A percentile compares a stretch with the other conserved stretches of the same genome.
Conservation (phyloP, 495 filamentous ascomycete genomes). For the Trichoderma virens region DNA sequence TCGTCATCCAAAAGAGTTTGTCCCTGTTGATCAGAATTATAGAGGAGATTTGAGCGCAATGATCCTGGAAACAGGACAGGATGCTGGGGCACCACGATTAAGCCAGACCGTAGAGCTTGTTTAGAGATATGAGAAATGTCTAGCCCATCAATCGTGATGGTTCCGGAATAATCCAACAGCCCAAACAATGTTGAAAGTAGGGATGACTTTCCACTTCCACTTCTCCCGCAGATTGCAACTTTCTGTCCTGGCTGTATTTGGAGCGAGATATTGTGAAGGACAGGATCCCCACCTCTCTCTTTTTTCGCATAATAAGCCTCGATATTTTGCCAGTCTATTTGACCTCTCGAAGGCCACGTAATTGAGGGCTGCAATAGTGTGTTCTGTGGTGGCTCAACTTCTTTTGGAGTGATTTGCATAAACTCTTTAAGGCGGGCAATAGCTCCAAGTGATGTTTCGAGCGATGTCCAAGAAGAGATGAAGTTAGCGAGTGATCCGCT, state of each 20-base stretch:
- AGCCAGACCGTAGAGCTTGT: too few species aligned
- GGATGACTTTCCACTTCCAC: conserved; percentile 67
- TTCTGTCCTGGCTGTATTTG: conserved; percentile 14
- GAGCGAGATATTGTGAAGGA: conserved; percentile 10
- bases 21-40: too few species aligned
- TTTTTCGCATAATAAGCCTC: conserved; percentile 6
- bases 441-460: conserved; percentile 39
- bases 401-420: conserved; percentile 9
- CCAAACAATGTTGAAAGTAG: too few species aligned
- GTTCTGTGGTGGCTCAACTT: conserved; percentile 16
- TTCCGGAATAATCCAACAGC: too few species aligned
- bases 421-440: conserved; percentile 29
- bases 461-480: conserved; percentile 22
- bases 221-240: conserved; percentile 17
- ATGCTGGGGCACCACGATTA: too few species aligned
- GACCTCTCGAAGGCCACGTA: conserved; percentile 19
- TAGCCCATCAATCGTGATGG: too few species aligned
- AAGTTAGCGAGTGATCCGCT: conserved; percentile 11
- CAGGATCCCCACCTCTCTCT: background rate
- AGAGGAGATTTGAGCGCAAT: too few species aligned
- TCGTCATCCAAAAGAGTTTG: conserved; percentile 25
- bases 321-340: conserved; percentile 15
- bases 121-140: too few species aligned
- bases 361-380: conserved; percentile 1
- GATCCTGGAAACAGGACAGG: too few species aligned